phyloP scores from a whole-genome alignment of 371 early-diverging fungal genomes.

The Zopfochytrium polystomum region DNA sequence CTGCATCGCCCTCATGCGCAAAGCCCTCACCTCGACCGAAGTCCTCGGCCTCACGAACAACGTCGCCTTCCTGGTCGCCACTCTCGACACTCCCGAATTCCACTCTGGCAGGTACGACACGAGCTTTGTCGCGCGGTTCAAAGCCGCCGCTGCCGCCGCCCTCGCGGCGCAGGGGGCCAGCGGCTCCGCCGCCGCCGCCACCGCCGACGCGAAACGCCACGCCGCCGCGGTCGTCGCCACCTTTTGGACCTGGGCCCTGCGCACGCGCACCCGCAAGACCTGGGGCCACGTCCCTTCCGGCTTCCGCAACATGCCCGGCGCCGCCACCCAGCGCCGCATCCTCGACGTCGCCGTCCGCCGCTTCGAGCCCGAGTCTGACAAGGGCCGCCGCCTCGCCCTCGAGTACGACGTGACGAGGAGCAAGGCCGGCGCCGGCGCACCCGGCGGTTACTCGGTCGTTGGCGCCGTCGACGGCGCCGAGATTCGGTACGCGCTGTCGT shows the following conservation, averaged over 20 bases:
- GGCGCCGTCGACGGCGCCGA: neutral
- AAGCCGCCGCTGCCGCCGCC: neutral
- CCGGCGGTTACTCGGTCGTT: neutral
- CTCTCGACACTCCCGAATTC: conserved; percentile 58
- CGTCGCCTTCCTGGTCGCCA: conserved; percentile 58
- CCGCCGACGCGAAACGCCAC: neutral
- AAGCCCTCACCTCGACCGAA: conserved; percentile 66
- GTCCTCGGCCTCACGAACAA: conserved; percentile 41
- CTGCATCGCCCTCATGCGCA: conserved; percentile 72
- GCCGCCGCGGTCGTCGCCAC: neutral
- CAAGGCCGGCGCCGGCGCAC: neutral
- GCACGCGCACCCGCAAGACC: conserved; percentile 1
- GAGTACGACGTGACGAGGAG: neutral
- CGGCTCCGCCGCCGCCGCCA: neutral
- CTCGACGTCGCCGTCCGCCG: neutral
- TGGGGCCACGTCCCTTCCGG: conserved; percentile 3
- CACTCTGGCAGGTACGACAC: conserved; percentile 60
- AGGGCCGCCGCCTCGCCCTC: neutral
- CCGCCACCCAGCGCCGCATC: neutral
- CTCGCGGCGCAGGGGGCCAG: neutral
- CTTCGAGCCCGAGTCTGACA: neutral
- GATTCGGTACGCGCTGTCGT: too few relatives aligned
- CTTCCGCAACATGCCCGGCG: conserved; percentile 24
- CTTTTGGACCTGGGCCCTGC: neutral
- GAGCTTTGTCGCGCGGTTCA: conserved; percentile 45